Evolutionary conservation across 768 basidiomycete genomes (phyloP).

Genomic region (Pleurotus djamor): DNA sequence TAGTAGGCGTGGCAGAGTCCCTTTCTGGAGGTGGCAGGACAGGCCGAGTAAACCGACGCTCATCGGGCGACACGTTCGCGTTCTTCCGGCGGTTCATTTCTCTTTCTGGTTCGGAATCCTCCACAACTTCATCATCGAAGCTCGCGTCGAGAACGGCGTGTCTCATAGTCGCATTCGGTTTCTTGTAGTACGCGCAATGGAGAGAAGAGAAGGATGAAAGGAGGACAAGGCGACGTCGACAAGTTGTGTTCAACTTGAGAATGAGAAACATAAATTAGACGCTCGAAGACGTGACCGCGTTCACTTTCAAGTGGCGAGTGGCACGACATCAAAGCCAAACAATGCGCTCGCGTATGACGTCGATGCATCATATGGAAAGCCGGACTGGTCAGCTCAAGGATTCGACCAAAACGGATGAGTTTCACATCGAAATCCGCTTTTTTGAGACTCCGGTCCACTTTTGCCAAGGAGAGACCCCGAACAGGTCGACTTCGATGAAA

Average conservation of each 20-base stretch:
- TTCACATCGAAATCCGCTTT: too few species aligned
- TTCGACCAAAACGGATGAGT: too few species aligned
- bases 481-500: too few species aligned
- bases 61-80: not conserved
- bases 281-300: conserved; percentile 2
- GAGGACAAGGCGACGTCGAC: not conserved
- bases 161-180: not conserved
- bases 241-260: not conserved
- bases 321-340: not conserved
- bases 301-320: too few species aligned
- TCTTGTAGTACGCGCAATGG: not conserved
- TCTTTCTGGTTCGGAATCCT: conserved; percentile 70
- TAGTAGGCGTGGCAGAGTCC: too few species aligned
- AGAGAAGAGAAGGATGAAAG: not conserved
- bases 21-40: not conserved
- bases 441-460: too few species aligned
- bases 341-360: not conserved
- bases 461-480: too few species aligned
- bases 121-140: conserved; percentile 40
- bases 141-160: not conserved
- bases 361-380: not conserved
- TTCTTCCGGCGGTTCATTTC: not conserved
- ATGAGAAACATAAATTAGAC: conserved; percentile 4
- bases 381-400: too few species aligned
- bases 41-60: not conserved